Base-by-base conservation (phyloP, 2,329 filamentous ascomycete species). In the Fusarium sacchari region DNA sequence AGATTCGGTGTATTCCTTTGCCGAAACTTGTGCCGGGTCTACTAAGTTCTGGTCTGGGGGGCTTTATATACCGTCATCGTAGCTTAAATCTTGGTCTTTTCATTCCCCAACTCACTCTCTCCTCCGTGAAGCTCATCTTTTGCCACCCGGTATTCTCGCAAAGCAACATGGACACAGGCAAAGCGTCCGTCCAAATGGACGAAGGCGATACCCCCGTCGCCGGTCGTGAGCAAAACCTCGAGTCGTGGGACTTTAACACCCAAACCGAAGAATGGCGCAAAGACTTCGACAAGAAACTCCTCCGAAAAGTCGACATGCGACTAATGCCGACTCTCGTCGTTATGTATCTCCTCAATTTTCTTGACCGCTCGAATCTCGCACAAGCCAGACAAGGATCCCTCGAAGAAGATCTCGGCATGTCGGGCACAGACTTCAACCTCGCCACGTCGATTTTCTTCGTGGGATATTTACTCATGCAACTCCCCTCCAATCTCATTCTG, bases 391-490 rank as follows among this genome's bases (percentile, higher is more conserved):
- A 89, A 37, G 87, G 87, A 1, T 84, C 84, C 0, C 80, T 90
- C 0, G 88, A 90, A 64, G 64, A 81, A 28, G 88, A 90, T 63
- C 80, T 90, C 1, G 79, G 79, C 3, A 88, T 90, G 85, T 81
- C 77, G 11, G 87, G 87, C 13, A 89, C 87, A 5, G 86, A 91
- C 53, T 90, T 88, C 75, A 89, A 90, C 71, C 79, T 89, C 7
- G 84, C 91, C 1, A 84, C 92, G 1, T 89, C 88, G 1, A 80
- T 89, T 56, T 92, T 92, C 79, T 90, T 89, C 67, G 87, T 90
- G 3, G 86, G 89, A 7, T 91, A 91, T 72, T 81, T 91, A 2
- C 79, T 90, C 18, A 90, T 91, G 86, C 89, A 91, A 76, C 80
- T 91, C 0, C 90, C 89, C 0, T 90, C 88, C 0, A 92, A 91